phyloP scores from a whole-genome alignment of 208 protist genomes.

The Balamuthia mandrillaris region DNA sequence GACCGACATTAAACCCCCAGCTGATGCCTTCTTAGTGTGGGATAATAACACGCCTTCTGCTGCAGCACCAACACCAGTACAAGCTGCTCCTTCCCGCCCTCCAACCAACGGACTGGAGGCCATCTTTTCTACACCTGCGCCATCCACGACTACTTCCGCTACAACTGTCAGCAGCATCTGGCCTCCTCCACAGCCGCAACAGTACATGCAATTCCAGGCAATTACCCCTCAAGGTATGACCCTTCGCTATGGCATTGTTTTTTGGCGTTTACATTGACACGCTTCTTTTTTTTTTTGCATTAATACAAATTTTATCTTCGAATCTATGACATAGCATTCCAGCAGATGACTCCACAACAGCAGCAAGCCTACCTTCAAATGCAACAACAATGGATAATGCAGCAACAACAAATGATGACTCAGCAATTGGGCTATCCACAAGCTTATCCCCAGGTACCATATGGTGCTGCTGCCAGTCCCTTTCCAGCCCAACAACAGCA shows the following conservation, averaged over 20 bases:
- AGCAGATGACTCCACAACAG: slow-evolving; percentile 7
- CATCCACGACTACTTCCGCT: neutral
- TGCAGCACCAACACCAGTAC: too few relatives aligned
- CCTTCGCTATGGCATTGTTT: neutral
- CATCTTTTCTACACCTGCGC: neutral
- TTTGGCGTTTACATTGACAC: neutral
- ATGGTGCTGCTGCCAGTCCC: too few relatives aligned
- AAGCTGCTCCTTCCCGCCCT: too few relatives aligned
- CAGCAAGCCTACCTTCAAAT: neutral
- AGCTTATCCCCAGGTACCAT: too few relatives aligned
- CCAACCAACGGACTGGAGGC: neutral
- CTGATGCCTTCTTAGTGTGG: neutral
- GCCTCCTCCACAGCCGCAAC: neutral
- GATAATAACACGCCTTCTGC: too few relatives aligned
- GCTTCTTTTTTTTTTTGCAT: neutral
- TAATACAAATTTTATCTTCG: neutral
- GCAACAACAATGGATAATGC: slow-evolving; percentile 35
- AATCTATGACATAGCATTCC: neutral
- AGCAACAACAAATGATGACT: slow-evolving; percentile 16
- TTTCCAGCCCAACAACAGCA: too few relatives aligned
- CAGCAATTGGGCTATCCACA: too few relatives aligned
- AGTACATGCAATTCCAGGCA: neutral
- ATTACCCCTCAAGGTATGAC: neutral
- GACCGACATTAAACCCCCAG: neutral
- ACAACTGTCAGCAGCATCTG: neutral